Conservation (phyloP, 108 stramenopile genomes). For the Fragilaria radians region DNA sequence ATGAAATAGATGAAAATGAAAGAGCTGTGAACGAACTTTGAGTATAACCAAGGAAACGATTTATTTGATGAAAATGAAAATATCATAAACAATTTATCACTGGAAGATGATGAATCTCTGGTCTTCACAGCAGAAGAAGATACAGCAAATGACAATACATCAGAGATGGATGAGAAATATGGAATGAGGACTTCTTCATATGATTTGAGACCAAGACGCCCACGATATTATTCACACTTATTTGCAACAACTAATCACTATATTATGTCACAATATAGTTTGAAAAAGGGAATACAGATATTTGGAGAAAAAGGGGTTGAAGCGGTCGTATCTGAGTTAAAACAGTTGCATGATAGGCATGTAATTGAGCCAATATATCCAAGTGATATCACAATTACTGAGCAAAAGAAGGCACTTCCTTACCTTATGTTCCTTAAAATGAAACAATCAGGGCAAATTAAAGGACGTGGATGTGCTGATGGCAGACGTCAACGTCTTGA, state of each 20-base stretch:
- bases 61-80: no score
- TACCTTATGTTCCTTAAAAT: slow-evolving; percentile 30
- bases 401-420: slow-evolving; percentile 12
- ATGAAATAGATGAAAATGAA: no score
- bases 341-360: slow-evolving; percentile 26
- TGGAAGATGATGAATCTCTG: no score
- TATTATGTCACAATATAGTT: slow-evolving; percentile 2
- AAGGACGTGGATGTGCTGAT: slow-evolving; percentile 26
- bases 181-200: slow-evolving; percentile 1
- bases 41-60: no score
- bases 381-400: slow-evolving; percentile 14
- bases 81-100: no score
- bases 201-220: slow-evolving; percentile 2
- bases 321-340: slow-evolving; percentile 26
- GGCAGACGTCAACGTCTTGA: slow-evolving; percentile 15
- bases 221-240: slow-evolving; percentile 4
- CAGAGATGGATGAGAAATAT: slow-evolving; percentile 5
- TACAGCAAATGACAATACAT: no score
- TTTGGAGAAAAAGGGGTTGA: slow-evolving; percentile 27
- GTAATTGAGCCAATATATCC: slow-evolving; percentile 20
- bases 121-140: no score
- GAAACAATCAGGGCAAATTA: slow-evolving; percentile 17
- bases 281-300: slow-evolving; percentile 16
- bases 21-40: no score
- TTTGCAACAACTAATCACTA: neutral